These are phyloP conservation scores for Phaeotremella fagi DNA, from an alignment of 768 basidiomycete species.

Conservation along the genomic window DNA sequence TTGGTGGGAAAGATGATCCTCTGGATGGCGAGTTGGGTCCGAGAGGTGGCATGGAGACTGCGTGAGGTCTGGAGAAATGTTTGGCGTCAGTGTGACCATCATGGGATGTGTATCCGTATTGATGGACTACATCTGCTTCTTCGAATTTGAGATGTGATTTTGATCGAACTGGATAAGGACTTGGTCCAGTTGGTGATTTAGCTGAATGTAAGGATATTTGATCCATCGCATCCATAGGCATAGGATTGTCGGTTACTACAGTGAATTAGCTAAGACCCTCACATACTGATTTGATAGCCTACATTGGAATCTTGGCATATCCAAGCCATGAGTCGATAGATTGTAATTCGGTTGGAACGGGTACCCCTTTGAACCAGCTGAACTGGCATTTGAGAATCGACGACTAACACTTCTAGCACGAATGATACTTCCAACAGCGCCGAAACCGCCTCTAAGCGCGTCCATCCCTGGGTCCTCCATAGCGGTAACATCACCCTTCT, in stretches of 20 bases:
- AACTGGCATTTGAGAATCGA: slow-evolving; percentile 32
- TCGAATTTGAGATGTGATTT: slow-evolving; percentile 34
- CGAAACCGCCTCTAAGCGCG: slow-evolving; percentile 82
- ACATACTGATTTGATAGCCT: slow-evolving; percentile 14
- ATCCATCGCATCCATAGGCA: slow-evolving; percentile 54
- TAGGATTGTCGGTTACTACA: slow-evolving; percentile 73
- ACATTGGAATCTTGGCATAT: slow-evolving; percentile 68
- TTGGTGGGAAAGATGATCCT: background rate
- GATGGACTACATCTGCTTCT: slow-evolving; percentile 47
- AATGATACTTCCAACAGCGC: slow-evolving; percentile 85
- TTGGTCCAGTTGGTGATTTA: background rate
- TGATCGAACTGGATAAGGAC: background rate
- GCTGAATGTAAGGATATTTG: slow-evolving; percentile 43
- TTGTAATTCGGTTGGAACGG: slow-evolving; percentile 52
- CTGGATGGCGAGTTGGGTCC: background rate
- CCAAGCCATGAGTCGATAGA: slow-evolving; percentile 50
- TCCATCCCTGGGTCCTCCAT: slow-evolving; percentile 91
- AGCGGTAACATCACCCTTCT: slow-evolving; percentile 65
- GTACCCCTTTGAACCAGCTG: slow-evolving; percentile 43
- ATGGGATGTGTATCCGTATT: slow-evolving; percentile 30
- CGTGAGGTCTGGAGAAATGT: slow-evolving; percentile 23
- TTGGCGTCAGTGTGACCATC: slow-evolving; percentile 28
- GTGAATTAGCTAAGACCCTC: background rate
- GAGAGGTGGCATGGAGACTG: background rate
- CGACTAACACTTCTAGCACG: slow-evolving; percentile 44